Base-by-base conservation (phyloP, 2,329 filamentous ascomycete species). In the Rosellinia necatrix region DNA sequence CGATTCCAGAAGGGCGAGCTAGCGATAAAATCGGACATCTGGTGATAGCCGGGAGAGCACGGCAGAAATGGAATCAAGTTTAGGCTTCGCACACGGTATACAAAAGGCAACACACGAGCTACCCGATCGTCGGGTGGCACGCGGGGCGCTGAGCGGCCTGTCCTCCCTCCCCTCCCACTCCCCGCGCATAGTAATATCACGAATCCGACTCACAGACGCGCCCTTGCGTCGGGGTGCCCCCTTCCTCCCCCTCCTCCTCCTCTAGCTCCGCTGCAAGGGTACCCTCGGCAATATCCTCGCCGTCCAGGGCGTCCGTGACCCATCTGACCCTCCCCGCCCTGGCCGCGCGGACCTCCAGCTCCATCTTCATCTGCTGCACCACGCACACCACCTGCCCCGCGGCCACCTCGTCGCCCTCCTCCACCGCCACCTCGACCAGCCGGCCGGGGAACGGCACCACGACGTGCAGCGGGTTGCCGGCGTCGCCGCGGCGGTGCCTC, bases 331-430 rank as follows among this genome's bases (percentile, higher is more conserved):
- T 49, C 2, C 58, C 58, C 1, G 55, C 51, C 34, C 35, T 53
- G 7, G 13, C 48, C 13, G 58, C 51, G 37, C 58, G 55, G n/a
- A 61, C 52, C 24, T 58, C 56, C 2, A 61, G 34, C 29, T 61
- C 58, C 58, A 61, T 61, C 22, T 61, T 61, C 58, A 59, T 61
- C 21, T 61, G 58, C 12, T 59, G 58, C 17, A 59, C 40, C 9
- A 59, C 49, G 15, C 58, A 61, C 6, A 61, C 34, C 2, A 58
- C 58, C 29, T 59, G 58, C 19, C 58, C 58, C 10, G 48, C 30
- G n/a, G 24, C 21, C 9, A 61, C 40, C 30, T 52, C 51, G 10
- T 61, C 56, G 3, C 56, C 58, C 32, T 61, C 58, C 5, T 58
- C 54, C 7, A 60, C 54, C 8, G 21, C 10, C 12, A 58, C 29